Percentiles rank a stretch among this genome's conserved stretches.
These are phyloP conservation scores for Aspergillus carbonarius DNA, from an alignment of 2,329 filamentous ascomycete genomes.

Conservation along the genomic window DNA sequence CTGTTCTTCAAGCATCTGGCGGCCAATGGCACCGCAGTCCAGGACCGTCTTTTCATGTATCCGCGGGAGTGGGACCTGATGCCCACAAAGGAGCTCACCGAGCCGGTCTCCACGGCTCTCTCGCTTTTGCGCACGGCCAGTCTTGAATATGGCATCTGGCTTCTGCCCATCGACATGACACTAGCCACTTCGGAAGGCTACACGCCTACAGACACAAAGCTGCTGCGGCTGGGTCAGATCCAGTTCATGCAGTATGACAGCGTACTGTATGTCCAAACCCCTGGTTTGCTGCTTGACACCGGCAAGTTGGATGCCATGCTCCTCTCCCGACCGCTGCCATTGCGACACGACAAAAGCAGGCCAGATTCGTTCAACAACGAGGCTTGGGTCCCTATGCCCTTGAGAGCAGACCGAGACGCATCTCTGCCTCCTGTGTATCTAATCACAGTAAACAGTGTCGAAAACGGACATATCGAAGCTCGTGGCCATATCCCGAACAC, in stretches of 20 bases:
- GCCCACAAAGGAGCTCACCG: conserved; percentile 22
- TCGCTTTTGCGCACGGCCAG: conserved; percentile 40
- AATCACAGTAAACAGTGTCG: conserved; percentile 39
- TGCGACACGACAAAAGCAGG: conserved; percentile 32
- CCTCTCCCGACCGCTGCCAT: conserved; percentile 34
- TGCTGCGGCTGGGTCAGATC: conserved; percentile 38
- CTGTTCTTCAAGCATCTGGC: conserved; percentile 45
- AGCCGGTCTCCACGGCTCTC: conserved; percentile 34
- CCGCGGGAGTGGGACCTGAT: conserved; percentile 46
- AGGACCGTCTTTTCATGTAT: conserved; percentile 48
- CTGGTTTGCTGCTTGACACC: conserved; percentile 41
- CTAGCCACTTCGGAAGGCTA: conserved; percentile 34
- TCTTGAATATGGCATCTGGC: conserved; percentile 41
- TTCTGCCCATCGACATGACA: conserved; percentile 43
- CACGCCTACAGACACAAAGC: conserved; percentile 34
- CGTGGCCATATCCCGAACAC: conserved; percentile 39
- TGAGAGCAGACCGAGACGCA: conserved; percentile 33
- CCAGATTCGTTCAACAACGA: conserved; percentile 39
- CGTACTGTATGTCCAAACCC: conserved; percentile 44
- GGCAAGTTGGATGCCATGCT: conserved; percentile 40
- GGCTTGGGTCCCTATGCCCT: conserved; percentile 39
- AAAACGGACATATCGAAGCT: conserved; percentile 34
- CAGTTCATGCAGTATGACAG: conserved; percentile 46
- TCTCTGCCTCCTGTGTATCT: conserved; percentile 37
- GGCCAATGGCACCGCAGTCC: conserved; percentile 32